phyloP scores from a whole-genome alignment of 108 stramenopile genomes.

The Skeletonema marinoi region DNA sequence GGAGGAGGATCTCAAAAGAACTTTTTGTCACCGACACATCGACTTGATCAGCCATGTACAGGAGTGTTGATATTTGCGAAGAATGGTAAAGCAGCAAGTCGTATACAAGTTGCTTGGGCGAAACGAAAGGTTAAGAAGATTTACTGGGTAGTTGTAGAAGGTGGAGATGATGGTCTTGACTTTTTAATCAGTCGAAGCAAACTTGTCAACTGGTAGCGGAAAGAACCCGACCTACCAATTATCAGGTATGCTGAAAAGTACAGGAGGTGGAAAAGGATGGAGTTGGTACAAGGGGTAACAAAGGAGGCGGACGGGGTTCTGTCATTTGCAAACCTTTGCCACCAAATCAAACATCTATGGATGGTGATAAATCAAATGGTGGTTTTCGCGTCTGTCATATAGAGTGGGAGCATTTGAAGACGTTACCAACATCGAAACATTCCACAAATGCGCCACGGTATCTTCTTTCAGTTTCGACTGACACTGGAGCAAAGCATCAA shows the following conservation, averaged over 20 bases:
- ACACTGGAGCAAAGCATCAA: slow-evolving; percentile 82
- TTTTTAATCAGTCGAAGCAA: slow-evolving; percentile 16
- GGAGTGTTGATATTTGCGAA: slow-evolving; percentile 80
- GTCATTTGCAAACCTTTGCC: slow-evolving; percentile 38
- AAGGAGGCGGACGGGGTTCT: slow-evolving; percentile 21
- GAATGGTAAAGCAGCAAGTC: slow-evolving; percentile 76
- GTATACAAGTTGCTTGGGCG: slow-evolving; percentile 71
- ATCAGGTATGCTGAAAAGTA: slow-evolving; percentile 33
- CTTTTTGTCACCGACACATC: slow-evolving; percentile 77
- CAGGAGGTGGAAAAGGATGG: slow-evolving; percentile 1
- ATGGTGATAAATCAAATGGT: not conserved
- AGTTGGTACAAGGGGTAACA: slow-evolving; percentile 7
- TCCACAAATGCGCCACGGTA: slow-evolving; percentile 24
- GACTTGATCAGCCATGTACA: slow-evolving; percentile 88
- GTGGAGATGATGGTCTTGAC: slow-evolving; percentile 38
- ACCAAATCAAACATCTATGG: not conserved
- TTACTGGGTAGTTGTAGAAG: slow-evolving; percentile 61
- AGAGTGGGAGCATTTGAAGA: slow-evolving; percentile 52
- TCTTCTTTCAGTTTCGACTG: slow-evolving; percentile 57
- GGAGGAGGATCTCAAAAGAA: slow-evolving; percentile 74
- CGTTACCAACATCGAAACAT: slow-evolving; percentile 9
- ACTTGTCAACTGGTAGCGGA: not conserved
- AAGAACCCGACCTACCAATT: slow-evolving; percentile 36
- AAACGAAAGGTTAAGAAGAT: slow-evolving; percentile 58
- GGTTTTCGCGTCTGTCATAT: slow-evolving; percentile 49